A percentile compares a stretch with the other conserved stretches of the same genome.
Conservation (phyloP, 2,329 filamentous ascomycete genomes). For the Alternaria rosae region DNA sequence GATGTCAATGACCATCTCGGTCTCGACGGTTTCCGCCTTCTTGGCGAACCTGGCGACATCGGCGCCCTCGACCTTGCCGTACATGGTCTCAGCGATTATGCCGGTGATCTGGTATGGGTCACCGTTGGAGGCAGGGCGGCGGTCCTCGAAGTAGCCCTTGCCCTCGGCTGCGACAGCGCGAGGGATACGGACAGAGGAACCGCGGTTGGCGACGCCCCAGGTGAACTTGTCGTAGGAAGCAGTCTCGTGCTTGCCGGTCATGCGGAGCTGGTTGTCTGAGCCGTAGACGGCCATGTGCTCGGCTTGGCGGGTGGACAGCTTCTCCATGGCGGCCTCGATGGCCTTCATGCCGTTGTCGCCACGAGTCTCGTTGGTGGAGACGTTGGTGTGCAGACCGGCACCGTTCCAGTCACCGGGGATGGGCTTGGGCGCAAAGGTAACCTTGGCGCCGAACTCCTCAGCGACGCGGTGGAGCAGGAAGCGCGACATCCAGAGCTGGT, state of each 20-base stretch:
- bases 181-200: constrained; percentile 91
- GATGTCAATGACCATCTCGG: constrained; percentile 44
- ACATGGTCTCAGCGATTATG: constrained; percentile 77
- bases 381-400: constrained; percentile 91
- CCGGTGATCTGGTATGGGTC: constrained; percentile 86
- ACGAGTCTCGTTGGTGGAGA: constrained; percentile 89
- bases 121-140: constrained; percentile 76
- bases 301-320: constrained; percentile 58
- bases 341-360: constrained; percentile 91
- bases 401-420: constrained; percentile 98
- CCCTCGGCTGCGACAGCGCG: constrained; percentile 84
- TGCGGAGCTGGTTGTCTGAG: constrained; percentile 92
- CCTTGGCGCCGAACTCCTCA: constrained; percentile 95
- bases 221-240: constrained; percentile 92
- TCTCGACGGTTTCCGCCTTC: constrained; percentile 44
- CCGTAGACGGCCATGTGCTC: constrained; percentile 86
- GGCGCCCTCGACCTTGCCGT: constrained; percentile 59
- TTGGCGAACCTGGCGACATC: constrained; percentile 54
- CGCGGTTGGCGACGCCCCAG: constrained; percentile 95
- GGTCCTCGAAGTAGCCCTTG: constrained; percentile 89
- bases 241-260: constrained; percentile 94
- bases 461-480: constrained; percentile 90
- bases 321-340: constrained; percentile 79
- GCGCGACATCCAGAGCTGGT: constrained; percentile 93
- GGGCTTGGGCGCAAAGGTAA: constrained; percentile 95